Percentiles rank a stretch among this genome's conserved stretches.
phyloP scores from a whole-genome alignment of 208 protist species.

The Leishmania amazonensis region DNA sequence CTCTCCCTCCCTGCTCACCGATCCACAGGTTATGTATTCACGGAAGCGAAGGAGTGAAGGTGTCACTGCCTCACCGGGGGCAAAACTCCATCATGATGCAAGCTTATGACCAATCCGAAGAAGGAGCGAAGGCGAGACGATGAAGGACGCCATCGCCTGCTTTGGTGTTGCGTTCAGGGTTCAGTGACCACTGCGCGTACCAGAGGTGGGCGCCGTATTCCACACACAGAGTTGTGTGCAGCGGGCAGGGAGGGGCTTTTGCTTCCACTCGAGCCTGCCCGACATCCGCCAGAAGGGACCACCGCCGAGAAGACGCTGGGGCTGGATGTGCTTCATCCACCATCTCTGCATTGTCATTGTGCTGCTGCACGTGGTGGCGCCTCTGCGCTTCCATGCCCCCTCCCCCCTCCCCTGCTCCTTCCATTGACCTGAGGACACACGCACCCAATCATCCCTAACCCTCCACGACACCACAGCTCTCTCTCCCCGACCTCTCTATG shows the following conservation, averaged over 20 bases:
- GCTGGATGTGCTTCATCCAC: background rate
- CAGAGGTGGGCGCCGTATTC: background rate
- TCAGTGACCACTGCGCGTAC: background rate
- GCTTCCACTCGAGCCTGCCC: background rate
- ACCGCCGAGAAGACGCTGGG: background rate
- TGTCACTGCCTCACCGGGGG: background rate
- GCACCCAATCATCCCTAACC: too few species aligned
- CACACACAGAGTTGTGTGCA: background rate
- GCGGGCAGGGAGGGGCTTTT: background rate
- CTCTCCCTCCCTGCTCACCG: background rate
- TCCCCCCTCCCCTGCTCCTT: background rate
- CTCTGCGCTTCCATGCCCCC: background rate
- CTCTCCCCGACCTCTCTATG: background rate
- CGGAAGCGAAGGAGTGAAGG: background rate
- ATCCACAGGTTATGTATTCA: background rate
- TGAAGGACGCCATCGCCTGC: background rate
- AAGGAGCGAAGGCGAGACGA: background rate
- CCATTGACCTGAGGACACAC: background rate
- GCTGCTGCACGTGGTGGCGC: background rate
- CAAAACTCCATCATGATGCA: background rate
- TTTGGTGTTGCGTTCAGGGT: background rate
- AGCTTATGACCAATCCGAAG: background rate
- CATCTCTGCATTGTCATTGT: background rate
- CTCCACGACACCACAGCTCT: too few species aligned
- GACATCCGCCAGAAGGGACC: background rate